Percentiles rank a stretch among this genome's conserved stretches.
These are phyloP conservation scores for Barnettozyma californica DNA, from an alignment of 805 yeast species.

Conservation along the genomic window DNA sequence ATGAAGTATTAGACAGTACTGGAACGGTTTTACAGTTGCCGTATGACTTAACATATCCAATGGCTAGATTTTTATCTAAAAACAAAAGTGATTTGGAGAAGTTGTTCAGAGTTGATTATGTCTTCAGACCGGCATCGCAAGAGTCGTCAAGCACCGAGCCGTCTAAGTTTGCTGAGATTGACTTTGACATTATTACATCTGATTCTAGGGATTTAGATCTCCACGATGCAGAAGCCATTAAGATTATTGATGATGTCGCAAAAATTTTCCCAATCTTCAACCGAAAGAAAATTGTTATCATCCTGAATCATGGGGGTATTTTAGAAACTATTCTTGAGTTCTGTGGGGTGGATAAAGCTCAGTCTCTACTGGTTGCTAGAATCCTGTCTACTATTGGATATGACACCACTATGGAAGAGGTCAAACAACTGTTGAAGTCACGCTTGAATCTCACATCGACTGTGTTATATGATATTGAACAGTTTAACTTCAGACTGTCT, in stretches of 20 bases:
- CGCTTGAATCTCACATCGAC: conserved; percentile 78
- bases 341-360: conserved; percentile 75
- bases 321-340: conserved; percentile 72
- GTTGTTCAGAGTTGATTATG: conserved; percentile 71
- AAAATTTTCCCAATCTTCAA: conserved; percentile 62
- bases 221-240: conserved; percentile 85
- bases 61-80: conserved; percentile 79
- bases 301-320: conserved; percentile 78
- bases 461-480: conserved; percentile 72
- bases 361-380: conserved; percentile 60
- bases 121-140: conserved; percentile 56
- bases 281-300: conserved; percentile 48
- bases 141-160: conserved; percentile 64
- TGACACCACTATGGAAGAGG: conserved; percentile 58
- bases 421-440: conserved; percentile 46
- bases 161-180: conserved; percentile 71
- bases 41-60: conserved; percentile 83
- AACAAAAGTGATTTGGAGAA: conserved; percentile 49
- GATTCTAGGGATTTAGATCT: conserved; percentile 42
- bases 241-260: conserved; percentile 72
- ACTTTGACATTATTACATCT: conserved; percentile 69
- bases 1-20: conserved; percentile 75
- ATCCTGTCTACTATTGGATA: conserved; percentile 74
- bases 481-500: conserved; percentile 72
- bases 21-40: conserved; percentile 89